A percentile compares a stretch with the other conserved stretches of the same genome.
phyloP scores from a whole-genome alignment of 169 alveolate genomes.

The Plasmodium yoelii region DNA sequence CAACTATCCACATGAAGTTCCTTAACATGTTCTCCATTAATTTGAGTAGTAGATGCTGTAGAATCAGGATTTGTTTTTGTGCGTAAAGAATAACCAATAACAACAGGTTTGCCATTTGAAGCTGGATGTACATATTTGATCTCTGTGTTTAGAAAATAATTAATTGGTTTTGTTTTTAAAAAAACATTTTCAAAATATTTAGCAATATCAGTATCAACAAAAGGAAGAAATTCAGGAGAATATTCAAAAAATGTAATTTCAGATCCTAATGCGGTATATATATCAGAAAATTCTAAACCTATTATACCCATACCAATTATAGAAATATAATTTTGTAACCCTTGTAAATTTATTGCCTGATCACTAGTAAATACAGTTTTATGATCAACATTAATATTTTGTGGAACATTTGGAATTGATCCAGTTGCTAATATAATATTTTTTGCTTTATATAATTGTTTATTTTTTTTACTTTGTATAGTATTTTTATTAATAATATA shows the following conservation, averaged over 20 bases:
- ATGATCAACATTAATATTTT: slow-evolving; percentile 66
- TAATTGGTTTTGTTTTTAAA: slow-evolving; percentile 55
- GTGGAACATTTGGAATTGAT: slow-evolving; percentile 78
- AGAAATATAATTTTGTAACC: slow-evolving; percentile 56
- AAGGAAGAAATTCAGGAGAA: slow-evolving; percentile 76
- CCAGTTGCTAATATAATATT: slow-evolving; percentile 81
- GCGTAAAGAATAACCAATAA: slow-evolving; percentile 50
- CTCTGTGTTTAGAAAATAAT: slow-evolving; percentile 39
- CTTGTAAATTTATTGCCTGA: slow-evolving; percentile 73
- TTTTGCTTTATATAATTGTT: slow-evolving; percentile 46
- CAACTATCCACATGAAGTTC: slow-evolving; percentile 82
- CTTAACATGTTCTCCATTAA: background rate
- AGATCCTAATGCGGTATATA: slow-evolving; percentile 79
- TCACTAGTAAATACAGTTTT: slow-evolving; percentile 80
- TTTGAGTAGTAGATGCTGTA: background rate
- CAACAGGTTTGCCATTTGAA: slow-evolving; percentile 21
- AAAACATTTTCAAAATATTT: slow-evolving; percentile 70
- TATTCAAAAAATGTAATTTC: slow-evolving; percentile 78
- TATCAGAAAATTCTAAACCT: slow-evolving; percentile 81
- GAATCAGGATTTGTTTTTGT: background rate
- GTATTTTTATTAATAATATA: slow-evolving; percentile 34
- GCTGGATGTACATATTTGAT: slow-evolving; percentile 51
- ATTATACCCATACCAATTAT: slow-evolving; percentile 81
- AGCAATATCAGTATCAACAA: slow-evolving; percentile 77
- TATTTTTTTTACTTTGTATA: slow-evolving; percentile 57